phyloP scores from a whole-genome alignment of 208 protist species.

The Ichthyophonus hoferi region DNA sequence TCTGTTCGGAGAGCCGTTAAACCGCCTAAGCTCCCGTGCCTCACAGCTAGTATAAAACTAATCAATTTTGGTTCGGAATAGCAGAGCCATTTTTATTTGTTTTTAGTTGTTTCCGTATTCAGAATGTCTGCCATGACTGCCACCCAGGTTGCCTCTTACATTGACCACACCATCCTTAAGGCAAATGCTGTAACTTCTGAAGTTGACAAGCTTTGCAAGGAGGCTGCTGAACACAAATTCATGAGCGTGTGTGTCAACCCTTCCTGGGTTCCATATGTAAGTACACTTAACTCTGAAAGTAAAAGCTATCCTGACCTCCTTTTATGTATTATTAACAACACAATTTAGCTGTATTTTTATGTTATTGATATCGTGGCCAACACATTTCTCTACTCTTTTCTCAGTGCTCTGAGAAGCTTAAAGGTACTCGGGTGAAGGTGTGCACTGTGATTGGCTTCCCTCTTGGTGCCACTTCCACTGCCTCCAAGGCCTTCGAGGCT shows the following conservation, averaged over 20 bases:
- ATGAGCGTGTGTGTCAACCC: slow-evolving; percentile 28
- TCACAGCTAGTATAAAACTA: too few relatives aligned
- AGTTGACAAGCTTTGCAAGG: background rate
- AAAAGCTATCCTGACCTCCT: background rate
- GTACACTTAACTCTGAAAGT: background rate
- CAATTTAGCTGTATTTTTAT: background rate
- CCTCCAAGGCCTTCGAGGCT: slow-evolving; percentile 16
- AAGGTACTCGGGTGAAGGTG: background rate
- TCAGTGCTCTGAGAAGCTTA: background rate
- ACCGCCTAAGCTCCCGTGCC: too few relatives aligned
- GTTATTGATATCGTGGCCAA: background rate
- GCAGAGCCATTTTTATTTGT: too few relatives aligned
- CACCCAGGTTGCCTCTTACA: background rate
- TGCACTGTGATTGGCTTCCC: slow-evolving; percentile 38
- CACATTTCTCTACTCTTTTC: background rate
- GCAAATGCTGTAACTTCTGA: background rate
- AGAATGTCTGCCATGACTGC: background rate
- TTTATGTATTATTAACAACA: background rate
- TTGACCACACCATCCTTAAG: slow-evolving; percentile 20
- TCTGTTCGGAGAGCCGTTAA: too few relatives aligned
- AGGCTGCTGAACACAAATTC: slow-evolving; percentile 4
- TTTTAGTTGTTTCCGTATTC: too few relatives aligned
- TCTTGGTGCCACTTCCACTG: slow-evolving; percentile 17
- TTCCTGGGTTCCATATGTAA: background rate
- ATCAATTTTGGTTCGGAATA: too few relatives aligned